phyloP scores from a whole-genome alignment of 305 asterid genomes.

The Petunia hybrid region DNA sequence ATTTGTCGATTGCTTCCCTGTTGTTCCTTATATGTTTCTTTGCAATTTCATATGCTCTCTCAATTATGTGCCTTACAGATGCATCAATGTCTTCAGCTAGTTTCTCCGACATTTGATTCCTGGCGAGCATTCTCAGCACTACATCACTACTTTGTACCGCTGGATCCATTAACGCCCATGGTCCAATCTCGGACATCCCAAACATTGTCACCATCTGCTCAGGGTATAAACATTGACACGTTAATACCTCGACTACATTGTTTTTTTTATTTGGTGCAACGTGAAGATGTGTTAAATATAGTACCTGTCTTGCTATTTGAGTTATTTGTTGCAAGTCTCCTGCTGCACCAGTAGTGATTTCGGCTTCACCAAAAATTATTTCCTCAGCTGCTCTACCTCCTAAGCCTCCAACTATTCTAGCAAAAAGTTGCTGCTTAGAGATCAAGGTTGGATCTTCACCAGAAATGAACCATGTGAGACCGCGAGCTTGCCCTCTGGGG shows the following conservation, averaged over 20 bases:
- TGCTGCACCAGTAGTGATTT: slow-evolving; percentile 80
- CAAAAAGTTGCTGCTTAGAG: slow-evolving; percentile 67
- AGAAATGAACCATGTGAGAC: slow-evolving; percentile 71
- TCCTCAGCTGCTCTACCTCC: slow-evolving; percentile 88
- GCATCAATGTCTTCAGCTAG: slow-evolving; percentile 72
- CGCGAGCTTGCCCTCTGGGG: slow-evolving; percentile 85
- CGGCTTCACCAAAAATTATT: slow-evolving; percentile 69
- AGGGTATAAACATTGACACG: neutral
- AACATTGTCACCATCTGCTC: slow-evolving; percentile 63
- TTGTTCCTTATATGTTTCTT: slow-evolving; percentile 56
- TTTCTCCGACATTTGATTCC: slow-evolving; percentile 74
- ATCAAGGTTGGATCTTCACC: slow-evolving; percentile 64
- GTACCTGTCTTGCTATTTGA: slow-evolving; percentile 67
- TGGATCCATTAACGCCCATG: slow-evolving; percentile 64
- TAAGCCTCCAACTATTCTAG: slow-evolving; percentile 71
- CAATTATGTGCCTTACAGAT: slow-evolving; percentile 50
- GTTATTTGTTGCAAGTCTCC: slow-evolving; percentile 73
- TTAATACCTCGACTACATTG: neutral
- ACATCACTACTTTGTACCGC: slow-evolving; percentile 61
- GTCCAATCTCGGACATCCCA: slow-evolving; percentile 82
- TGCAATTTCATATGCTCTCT: slow-evolving; percentile 61
- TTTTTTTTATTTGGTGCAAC: neutral
- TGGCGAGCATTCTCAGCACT: slow-evolving; percentile 67
- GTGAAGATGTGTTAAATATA: neutral
- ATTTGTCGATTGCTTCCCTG: slow-evolving; percentile 64